Evolutionary conservation across 164 flowering plant species (phyloP).

Genomic region (Magnolia changhungtana): DNA sequence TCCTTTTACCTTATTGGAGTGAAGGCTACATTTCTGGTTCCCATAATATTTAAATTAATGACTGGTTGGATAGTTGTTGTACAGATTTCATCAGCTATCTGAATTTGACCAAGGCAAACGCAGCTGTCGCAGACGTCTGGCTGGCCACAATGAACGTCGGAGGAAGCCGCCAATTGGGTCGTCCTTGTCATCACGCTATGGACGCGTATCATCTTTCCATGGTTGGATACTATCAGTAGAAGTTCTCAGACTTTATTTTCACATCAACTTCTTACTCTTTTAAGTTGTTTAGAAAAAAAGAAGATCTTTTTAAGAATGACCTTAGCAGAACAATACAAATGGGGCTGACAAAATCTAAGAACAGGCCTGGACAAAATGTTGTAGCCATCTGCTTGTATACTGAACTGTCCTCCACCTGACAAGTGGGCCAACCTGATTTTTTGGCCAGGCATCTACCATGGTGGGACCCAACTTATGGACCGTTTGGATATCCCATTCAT

Average conservation of each 20-base stretch:
- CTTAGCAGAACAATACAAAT: background rate
- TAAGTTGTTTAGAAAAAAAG: no score
- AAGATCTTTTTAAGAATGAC: background rate
- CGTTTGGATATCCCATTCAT: background rate
- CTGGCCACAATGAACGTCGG: conserved; percentile 92
- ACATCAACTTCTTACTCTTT: background rate
- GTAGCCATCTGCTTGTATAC: background rate
- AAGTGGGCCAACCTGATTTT: background rate
- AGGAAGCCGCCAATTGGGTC: conserved; percentile 86
- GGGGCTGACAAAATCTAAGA: background rate
- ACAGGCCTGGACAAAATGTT: no score
- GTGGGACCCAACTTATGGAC: background rate
- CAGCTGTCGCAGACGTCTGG: conserved; percentile 91
- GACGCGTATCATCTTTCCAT: conserved; percentile 49
- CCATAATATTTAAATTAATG: background rate
- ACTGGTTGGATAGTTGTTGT: conserved; percentile 9
- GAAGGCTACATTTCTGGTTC: background rate
- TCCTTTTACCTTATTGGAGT: background rate
- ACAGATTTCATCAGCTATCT: conserved; percentile 86
- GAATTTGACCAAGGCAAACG: conserved; percentile 96
- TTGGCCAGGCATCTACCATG: background rate
- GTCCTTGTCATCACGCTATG: conserved; percentile 45
- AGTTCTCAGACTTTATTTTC: background rate
- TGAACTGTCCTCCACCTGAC: background rate
- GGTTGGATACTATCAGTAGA: conserved; percentile 37